Base-by-base conservation (phyloP, 2,329 filamentous ascomycete genomes). In the Talaromyces amestolkiae region DNA sequence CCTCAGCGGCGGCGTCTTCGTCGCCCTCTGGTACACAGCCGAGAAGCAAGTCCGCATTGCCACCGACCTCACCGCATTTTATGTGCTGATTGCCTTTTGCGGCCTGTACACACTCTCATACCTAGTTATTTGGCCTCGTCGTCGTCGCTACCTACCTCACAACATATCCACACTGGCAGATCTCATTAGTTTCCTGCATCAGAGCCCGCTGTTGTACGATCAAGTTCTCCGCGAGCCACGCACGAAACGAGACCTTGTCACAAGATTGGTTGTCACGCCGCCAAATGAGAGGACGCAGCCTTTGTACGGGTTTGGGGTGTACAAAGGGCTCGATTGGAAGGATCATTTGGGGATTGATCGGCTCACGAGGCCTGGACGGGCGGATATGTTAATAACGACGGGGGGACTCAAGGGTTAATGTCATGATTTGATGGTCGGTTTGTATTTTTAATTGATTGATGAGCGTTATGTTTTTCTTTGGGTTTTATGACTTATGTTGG, bases 151-250 rank as follows among this genome's bases (percentile, higher is more conserved):
- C 49, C 84, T 96, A 1, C 92, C 92, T 0, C 92, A 96, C 74
- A 83, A 84, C 5, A 87, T 91, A 47, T 86, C 84, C 67, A 91
- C 86, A 56, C 82, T 96, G 19, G 90, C 91, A 1, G 92, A 93
- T 74, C 82, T 93, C 24, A 85, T 96, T 70, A 89, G 87, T 72
- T 93, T 94, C 74, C 82, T 94, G 49, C 87, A 91, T 66, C 88
- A 89, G 70, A 89, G 88, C 51, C 89, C 89, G 27, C 81, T 96
- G 19, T 81, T 91, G 1, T 82, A 85, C 5, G 93, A 97, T 72
- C 83, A 87, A 10, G 86, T 90, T 0, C 94, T 97, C 74, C 84
- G 87, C 60, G 85, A 88, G 43, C 86, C 89, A 2, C 82, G 83
- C 33, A 88, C 84, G n/a, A 89, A 88, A 69, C 81, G 81, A 0